Evolutionary conservation across 1,284 basidiomycete species (phyloP), one percentile per base, ranked within the genome.

Genomic region (Cutaneotrichosporon daszewskae): DNA sequence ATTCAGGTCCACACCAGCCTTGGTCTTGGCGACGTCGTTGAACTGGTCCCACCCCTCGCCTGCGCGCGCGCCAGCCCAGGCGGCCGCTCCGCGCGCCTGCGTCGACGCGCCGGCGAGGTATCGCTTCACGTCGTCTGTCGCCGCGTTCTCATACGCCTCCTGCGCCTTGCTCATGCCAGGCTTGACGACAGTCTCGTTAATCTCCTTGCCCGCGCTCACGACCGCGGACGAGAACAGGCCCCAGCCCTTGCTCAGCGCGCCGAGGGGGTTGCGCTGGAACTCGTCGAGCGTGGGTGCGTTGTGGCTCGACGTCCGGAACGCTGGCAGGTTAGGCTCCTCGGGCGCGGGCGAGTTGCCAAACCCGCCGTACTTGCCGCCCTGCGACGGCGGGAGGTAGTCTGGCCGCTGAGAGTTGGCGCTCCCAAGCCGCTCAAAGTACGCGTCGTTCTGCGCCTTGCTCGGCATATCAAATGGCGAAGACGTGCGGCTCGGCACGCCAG

Each of bases 221-320:
- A 73, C 63, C 6, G 68, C 70, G 13, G 60, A 60, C 3, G 59
- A 63, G 56, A 73, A 71, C 14, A 73, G 52, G 18, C 70, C 70
- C 71, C 71, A 72, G 23, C 68, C 67, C 54, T 73, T 73, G 16
- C 48, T 51, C 5, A 71, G 47, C 6, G 69, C 71, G 18, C 58
- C 58, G 16, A 69, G 36, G 19, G 71, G 71, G 41, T 67, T 66
- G 11, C 49, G 39, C 48, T 70, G 69, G 37, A 72, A 53, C 23
- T 72, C 69, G 36, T 67, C 58, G 9, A 71, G 47, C 3, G 62
- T 62, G 5, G 71, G 71, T 2, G 60, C 64, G 19, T 60, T 53
- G 40, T 66, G 71, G 13, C 59, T 62, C 1, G 62, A 66, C 16
- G 68, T 49, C 5, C 56, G 53, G 48, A 58, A 68, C 17, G 58